Conservation (phyloP, 768 basidiomycete genomes). For the Albatrellus ellisii region DNA sequence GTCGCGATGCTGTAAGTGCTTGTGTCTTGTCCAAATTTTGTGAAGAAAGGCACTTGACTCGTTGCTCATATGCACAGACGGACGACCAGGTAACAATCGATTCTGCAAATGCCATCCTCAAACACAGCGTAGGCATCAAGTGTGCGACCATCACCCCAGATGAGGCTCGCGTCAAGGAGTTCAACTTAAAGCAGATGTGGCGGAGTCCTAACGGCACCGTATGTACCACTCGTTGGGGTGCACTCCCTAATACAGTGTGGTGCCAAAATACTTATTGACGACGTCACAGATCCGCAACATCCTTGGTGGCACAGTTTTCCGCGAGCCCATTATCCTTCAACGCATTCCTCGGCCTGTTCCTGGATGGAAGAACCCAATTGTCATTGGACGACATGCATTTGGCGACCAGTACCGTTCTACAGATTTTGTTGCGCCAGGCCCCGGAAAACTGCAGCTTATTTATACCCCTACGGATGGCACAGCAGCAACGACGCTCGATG, state of each 20-base stretch:
- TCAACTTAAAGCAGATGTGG: slow-evolving; percentile 99
- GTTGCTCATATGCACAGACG: slow-evolving; percentile 39
- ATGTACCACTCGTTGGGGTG: slow-evolving; percentile 17
- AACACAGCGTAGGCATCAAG: slow-evolving; percentile 96
- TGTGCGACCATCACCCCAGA: slow-evolving; percentile 99
- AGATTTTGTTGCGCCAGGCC: slow-evolving; percentile 81
- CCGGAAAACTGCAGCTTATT: slow-evolving; percentile 88
- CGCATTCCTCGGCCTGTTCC: slow-evolving; percentile 90
- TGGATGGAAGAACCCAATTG: slow-evolving; percentile 94
- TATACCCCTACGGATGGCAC: slow-evolving; percentile 75
- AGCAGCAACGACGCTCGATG: slow-evolving; percentile 54
- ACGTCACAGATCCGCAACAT: slow-evolving; percentile 79
- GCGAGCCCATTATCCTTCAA: slow-evolving; percentile 90
- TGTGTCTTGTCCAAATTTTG: neutral
- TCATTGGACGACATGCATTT: slow-evolving; percentile 94
- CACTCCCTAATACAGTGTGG: neutral
- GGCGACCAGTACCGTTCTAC: slow-evolving; percentile 97
- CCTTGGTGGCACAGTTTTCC: slow-evolving; percentile 95
- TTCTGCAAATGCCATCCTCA: slow-evolving; percentile 85
- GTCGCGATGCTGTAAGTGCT: slow-evolving; percentile 65
- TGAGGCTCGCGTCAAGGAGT: slow-evolving; percentile 91
- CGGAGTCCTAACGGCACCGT: slow-evolving; percentile 92
- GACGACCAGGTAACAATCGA: slow-evolving; percentile 90
- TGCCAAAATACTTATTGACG: neutral
- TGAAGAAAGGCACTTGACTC: too few species aligned